phyloP scores from a whole-genome alignment of 208 protist genomes.

The Acanthamoeba triangularis region DNA sequence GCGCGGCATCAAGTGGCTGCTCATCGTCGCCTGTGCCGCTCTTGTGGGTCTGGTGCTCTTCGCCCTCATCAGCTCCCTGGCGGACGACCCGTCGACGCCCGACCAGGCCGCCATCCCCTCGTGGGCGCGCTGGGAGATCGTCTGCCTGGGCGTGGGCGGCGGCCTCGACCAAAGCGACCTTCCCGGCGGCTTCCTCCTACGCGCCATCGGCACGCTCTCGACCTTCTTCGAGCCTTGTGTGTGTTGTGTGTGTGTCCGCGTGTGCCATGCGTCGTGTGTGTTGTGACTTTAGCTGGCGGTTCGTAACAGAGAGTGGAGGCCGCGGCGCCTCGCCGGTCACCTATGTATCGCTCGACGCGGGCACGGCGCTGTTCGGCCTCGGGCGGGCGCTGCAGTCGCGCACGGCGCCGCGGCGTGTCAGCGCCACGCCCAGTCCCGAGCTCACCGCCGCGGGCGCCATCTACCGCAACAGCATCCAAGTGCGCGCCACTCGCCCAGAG shows the following conservation, averaged over 20 bases:
- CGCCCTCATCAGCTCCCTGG: neutral
- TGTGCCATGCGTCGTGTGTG: no score
- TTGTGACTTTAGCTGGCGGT: neutral
- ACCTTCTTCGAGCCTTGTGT: neutral
- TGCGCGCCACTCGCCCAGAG: neutral
- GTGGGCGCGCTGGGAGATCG: slow-evolving; percentile 28
- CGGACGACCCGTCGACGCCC: neutral
- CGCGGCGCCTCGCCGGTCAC: neutral
- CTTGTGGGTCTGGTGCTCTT: neutral
- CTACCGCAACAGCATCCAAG: neutral
- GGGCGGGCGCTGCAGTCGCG: neutral
- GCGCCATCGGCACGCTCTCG: neutral
- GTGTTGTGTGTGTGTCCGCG: no score
- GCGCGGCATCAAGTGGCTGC: neutral
- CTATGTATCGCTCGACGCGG: slow-evolving; percentile 1
- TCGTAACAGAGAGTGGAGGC: neutral
- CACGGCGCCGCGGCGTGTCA: neutral
- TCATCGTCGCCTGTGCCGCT: neutral
- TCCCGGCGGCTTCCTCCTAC: neutral
- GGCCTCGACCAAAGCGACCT: slow-evolving; percentile 41
- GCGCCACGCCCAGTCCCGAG: neutral
- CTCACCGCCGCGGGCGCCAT: neutral
- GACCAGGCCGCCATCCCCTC: neutral
- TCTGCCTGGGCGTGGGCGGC: slow-evolving; percentile 28
- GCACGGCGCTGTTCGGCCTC: neutral